These are phyloP conservation scores for Alternaria viburni DNA, from an alignment of 2,329 filamentous ascomycete species.

Conservation along the genomic window DNA sequence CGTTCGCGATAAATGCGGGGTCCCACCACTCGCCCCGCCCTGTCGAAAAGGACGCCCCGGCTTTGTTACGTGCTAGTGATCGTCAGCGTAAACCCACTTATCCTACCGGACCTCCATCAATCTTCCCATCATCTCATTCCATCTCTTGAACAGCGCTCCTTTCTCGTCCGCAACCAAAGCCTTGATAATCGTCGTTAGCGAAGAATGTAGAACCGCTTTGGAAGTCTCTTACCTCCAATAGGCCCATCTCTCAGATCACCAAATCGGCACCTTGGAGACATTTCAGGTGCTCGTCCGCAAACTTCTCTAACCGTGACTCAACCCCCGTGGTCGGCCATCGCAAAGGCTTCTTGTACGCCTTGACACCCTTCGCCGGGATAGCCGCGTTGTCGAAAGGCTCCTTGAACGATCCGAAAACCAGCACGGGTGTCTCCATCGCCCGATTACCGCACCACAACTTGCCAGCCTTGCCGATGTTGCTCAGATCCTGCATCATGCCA, in stretches of 20 bases:
- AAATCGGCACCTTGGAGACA: neutral
- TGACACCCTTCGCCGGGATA: conserved; percentile 2
- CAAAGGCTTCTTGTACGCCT: conserved; percentile 3
- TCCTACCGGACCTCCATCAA: neutral
- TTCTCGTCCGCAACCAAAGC: neutral
- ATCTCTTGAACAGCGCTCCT: neutral
- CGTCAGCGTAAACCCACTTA: neutral
- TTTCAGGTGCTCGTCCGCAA: neutral
- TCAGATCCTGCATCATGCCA: conserved; percentile 10
- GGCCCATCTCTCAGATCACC: neutral
- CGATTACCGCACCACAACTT: neutral
- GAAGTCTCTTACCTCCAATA: neutral
- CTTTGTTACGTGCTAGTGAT: conserved; percentile 6
- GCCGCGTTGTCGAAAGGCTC: neutral
- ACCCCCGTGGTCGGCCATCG: neutral
- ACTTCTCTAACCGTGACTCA: neutral
- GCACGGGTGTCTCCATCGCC: neutral
- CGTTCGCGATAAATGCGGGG: conserved; percentile 6
- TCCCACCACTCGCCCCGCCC: conserved; percentile 21
- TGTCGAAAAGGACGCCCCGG: conserved; percentile 21
- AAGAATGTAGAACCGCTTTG: neutral
- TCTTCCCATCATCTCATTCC: neutral
- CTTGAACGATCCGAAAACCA: conserved; percentile 15
- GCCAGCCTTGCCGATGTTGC: neutral
- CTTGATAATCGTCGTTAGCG: neutral